Evolutionary conservation across 2,329 filamentous ascomycete genomes (phyloP).

Genomic region (Nannizziopsis arthrosporioides): DNA sequence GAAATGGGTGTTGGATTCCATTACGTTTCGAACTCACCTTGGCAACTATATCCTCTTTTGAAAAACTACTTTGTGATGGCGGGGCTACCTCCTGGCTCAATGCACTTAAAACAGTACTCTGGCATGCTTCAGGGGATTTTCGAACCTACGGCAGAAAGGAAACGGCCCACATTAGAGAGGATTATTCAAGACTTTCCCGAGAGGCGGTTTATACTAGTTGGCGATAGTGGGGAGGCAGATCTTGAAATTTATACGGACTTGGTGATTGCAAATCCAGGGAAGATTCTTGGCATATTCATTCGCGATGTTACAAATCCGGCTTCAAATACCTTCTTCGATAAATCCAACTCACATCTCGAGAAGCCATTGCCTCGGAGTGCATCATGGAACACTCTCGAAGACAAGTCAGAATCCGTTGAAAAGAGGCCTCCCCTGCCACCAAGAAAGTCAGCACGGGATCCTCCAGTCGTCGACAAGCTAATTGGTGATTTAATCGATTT

Average conservation of each 20-base stretch:
- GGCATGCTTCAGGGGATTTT: constrained; percentile 98
- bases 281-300: constrained; percentile 81
- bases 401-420: constrained; percentile 20
- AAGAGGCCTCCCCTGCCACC: constrained; percentile 33
- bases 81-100: constrained; percentile 72
- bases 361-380: constrained; percentile 17
- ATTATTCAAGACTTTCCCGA: constrained; percentile 83
- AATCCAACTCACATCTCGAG: constrained; percentile 36
- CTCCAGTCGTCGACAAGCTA: constrained; percentile 12
- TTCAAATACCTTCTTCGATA: constrained; percentile 65
- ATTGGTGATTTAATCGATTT: constrained; percentile 33
- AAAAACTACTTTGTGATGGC: constrained; percentile 72
- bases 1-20: constrained; percentile 77
- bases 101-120: constrained; percentile 91
- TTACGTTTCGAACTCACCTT: constrained; percentile 98
- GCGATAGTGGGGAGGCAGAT: constrained; percentile 93
- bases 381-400: constrained; percentile 20
- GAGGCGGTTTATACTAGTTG: constrained; percentile 78
- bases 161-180: constrained; percentile 74
- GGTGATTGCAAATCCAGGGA: constrained; percentile 69
- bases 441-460: constrained; percentile 21
- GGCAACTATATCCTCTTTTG: constrained; percentile 89
- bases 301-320: constrained; percentile 82
- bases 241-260: constrained; percentile 94
- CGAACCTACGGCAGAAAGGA: constrained; percentile 89